Percentiles rank a stretch among this genome's conserved stretches.
Conservation (phyloP, 768 basidiomycete genomes). For the Phanerochaete carnosa region DNA sequence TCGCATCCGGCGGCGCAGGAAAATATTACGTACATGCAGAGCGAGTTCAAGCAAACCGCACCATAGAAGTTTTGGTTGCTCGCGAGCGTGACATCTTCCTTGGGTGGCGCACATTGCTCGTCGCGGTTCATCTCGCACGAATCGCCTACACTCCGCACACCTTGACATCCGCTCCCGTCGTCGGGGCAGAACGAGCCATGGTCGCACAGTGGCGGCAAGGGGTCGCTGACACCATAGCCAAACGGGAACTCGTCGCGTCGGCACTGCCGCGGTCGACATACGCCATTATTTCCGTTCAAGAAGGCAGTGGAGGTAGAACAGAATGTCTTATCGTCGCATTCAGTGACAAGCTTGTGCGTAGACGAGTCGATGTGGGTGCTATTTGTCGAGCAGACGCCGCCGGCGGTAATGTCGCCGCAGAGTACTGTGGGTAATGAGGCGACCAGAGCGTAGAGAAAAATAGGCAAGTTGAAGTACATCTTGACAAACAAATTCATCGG, state of each 20-base stretch:
- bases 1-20: background rate
- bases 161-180: conserved; percentile 55
- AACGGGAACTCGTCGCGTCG: conserved; percentile 61
- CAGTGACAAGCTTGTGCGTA: conserved; percentile 56
- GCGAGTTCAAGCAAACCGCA: conserved; percentile 53
- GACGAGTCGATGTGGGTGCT: conserved; percentile 51
- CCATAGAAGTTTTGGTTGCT: conserved; percentile 46
- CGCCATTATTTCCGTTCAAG: conserved; percentile 10
- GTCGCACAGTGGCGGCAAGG: conserved; percentile 52
- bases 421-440: background rate
- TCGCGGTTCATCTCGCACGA: conserved; percentile 62
- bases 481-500: background rate
- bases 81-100: conserved; percentile 34
- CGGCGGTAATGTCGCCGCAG: background rate
- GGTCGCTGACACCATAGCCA: conserved; percentile 35
- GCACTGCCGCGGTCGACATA: conserved; percentile 52
- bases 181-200: conserved; percentile 63
- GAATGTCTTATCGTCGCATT: conserved; percentile 58
- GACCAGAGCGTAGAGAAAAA: background rate
- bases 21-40: conserved; percentile 48
- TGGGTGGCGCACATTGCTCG: conserved; percentile 45
- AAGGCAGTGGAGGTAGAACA: conserved; percentile 39
- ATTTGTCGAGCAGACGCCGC: conserved; percentile 33
- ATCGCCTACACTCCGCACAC: conserved; percentile 38
- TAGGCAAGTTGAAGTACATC: background rate